Percentiles rank a stretch among this genome's conserved stretches.
phyloP scores from a whole-genome alignment of 2,329 filamentous ascomycete genomes.

The Sporothrix phasma region DNA sequence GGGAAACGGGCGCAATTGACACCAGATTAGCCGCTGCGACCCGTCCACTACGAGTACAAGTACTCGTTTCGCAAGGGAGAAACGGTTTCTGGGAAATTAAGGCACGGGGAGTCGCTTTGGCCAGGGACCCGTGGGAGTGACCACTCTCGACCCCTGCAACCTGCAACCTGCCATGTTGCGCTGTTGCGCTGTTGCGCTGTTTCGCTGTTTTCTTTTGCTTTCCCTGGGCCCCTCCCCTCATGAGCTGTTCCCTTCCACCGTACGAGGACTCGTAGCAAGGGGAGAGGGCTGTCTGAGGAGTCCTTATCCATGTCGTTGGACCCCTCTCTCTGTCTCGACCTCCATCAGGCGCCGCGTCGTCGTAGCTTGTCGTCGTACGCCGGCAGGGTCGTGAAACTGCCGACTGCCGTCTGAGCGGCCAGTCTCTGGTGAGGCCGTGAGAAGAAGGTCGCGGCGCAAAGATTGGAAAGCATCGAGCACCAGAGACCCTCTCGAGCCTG shows the following conservation, averaged over 20 bases:
- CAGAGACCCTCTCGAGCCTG: too few species aligned
- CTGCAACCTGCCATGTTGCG: background rate
- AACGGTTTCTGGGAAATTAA: conserved; percentile 8
- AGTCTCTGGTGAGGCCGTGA: background rate
- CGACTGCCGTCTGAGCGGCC: background rate
- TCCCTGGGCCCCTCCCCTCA: background rate
- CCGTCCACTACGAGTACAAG: background rate
- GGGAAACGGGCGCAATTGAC: background rate
- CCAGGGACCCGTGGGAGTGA: too few species aligned
- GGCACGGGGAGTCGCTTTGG: background rate
- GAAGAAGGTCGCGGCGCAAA: background rate
- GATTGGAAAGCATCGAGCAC: too few species aligned
- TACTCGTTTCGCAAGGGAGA: background rate
- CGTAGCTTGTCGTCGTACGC: background rate
- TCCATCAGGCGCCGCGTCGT: background rate
- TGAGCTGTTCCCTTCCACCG: background rate
- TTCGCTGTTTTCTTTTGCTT: background rate
- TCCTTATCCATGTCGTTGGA: background rate
- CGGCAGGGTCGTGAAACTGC: background rate
- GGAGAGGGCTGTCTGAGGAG: background rate
- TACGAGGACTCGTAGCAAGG: background rate
- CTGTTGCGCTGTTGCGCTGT: background rate
- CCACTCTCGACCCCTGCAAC: too few species aligned
- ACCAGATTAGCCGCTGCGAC: background rate
- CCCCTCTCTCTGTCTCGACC: background rate